Conservation (phyloP, 768 basidiomycete genomes). For the Pleurotus salmoneostramineus region DNA sequence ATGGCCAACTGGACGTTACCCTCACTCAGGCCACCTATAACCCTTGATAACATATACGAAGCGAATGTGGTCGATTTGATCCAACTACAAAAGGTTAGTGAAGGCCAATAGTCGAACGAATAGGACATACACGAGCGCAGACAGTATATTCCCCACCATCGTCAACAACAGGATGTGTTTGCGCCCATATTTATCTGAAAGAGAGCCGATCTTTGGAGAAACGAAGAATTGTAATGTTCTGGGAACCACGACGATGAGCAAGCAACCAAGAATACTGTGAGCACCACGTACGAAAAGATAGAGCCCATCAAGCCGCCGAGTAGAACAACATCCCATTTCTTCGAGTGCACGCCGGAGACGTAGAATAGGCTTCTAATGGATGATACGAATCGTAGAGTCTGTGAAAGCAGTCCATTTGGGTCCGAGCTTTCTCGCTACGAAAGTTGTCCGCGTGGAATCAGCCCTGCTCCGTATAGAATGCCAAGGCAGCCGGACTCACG, state of each 20-base stretch:
- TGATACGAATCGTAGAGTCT: constrained; percentile 66
- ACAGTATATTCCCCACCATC: constrained; percentile 92
- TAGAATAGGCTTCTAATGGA: constrained; percentile 63
- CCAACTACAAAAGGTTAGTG: constrained; percentile 52
- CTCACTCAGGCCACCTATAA: constrained; percentile 92
- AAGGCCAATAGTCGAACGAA: not conserved
- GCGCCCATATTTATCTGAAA: constrained; percentile 90
- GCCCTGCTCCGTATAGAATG: not conserved
- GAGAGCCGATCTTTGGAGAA: constrained; percentile 74
- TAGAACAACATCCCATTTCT: constrained; percentile 91
- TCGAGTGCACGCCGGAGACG: constrained; percentile 52
- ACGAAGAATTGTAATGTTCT: constrained; percentile 84
- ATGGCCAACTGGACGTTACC: constrained; percentile 97
- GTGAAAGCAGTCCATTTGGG: constrained; percentile 67
- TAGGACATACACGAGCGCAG: constrained; percentile 71
- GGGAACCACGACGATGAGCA: constrained; percentile 19
- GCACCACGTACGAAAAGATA: constrained; percentile 72
- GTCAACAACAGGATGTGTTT: constrained; percentile 77
- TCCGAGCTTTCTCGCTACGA: constrained; percentile 67
- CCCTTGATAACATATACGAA: constrained; percentile 82
- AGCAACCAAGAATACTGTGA: constrained; percentile 4
- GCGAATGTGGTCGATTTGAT: constrained; percentile 87
- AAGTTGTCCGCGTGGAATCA: constrained; percentile 4
- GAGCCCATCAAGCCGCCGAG: constrained; percentile 97
- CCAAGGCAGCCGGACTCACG: constrained; percentile 32